phyloP scores from a whole-genome alignment of 106 monocot species.

The Dioscorea zingiberensis region DNA sequence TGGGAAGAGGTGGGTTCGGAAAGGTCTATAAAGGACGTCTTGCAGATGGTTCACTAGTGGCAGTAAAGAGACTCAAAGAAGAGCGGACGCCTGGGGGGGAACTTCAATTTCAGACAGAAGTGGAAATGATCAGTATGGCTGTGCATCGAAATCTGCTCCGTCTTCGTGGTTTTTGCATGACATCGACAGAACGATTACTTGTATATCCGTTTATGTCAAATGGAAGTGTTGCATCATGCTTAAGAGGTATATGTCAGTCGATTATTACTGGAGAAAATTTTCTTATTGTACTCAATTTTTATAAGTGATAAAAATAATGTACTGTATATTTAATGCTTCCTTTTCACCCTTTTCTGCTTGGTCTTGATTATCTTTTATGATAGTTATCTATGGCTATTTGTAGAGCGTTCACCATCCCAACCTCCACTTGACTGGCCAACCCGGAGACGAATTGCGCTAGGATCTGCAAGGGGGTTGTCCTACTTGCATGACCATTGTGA shows the following conservation, averaged over 20 bases:
- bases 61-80: conserved; percentile 10
- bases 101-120: conserved; percentile 5
- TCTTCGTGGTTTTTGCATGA: conserved; percentile 8
- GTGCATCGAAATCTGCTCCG: conserved; percentile 6
- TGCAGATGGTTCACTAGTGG: conserved; percentile 6
- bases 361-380: too few relatives aligned
- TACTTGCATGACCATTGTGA: conserved; percentile 31
- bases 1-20: conserved; percentile 9
- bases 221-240: conserved; percentile 8
- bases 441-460: conserved; percentile 10
- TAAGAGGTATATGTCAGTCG: conserved; percentile 1
- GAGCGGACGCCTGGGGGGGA: conserved; percentile 10
- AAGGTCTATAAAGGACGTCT: conserved; percentile 4
- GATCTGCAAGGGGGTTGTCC: conserved; percentile 18
- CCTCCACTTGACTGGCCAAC: conserved; percentile 21
- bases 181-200: conserved; percentile 5
- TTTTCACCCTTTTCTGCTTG: too few relatives aligned
- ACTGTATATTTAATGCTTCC: too few relatives aligned
- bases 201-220: conserved; percentile 6
- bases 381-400: too few relatives aligned
- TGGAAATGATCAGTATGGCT: conserved; percentile 3
- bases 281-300: too few relatives aligned
- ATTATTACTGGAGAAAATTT: too few relatives aligned
- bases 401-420: conserved; percentile 16
- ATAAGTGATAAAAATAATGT: too few relatives aligned